Conservation (phyloP, 1,284 basidiomycete genomes). For the Waitea zeae region DNA sequence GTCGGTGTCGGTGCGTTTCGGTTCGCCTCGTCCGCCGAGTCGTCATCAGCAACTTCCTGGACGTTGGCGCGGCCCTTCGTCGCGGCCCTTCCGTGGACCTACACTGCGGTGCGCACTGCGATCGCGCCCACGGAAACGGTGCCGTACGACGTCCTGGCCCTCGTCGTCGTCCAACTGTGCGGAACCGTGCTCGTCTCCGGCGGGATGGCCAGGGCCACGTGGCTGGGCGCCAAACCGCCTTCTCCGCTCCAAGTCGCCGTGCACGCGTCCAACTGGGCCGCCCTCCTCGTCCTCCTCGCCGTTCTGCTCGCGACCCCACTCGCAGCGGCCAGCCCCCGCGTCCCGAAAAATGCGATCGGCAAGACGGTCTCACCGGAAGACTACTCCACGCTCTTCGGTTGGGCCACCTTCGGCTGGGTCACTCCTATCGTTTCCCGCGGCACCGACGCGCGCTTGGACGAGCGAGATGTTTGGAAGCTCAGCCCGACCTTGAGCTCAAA, state of each 20-base stretch:
- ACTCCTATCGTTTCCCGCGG: slow-evolving; percentile 47
- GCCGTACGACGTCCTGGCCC: slow-evolving; percentile 32
- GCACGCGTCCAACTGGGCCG: slow-evolving; percentile 21
- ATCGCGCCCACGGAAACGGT: slow-evolving; percentile 23
- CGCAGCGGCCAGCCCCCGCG: slow-evolving; percentile 30
- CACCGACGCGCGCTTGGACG: slow-evolving; percentile 40
- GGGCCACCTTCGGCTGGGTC: slow-evolving; percentile 74
- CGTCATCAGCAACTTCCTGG: too few relatives aligned
- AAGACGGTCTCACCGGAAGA: slow-evolving; percentile 52
- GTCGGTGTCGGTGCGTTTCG: slow-evolving; percentile 25
- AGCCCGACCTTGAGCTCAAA: slow-evolving; percentile 53
- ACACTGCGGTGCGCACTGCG: slow-evolving; percentile 27
- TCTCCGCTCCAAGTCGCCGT: too few relatives aligned
- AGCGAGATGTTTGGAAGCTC: slow-evolving; percentile 54
- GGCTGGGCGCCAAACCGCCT: too few relatives aligned
- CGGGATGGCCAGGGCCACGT: too few relatives aligned
- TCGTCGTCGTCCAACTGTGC: slow-evolving; percentile 28
- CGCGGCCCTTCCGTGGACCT: slow-evolving; percentile 35
- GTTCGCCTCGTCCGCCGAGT: slow-evolving; percentile 7
- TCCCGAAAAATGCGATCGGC: slow-evolving; percentile 28
- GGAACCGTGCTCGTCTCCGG: slow-evolving; percentile 25
- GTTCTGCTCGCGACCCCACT: slow-evolving; percentile 32
- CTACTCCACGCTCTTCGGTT: slow-evolving; percentile 55
- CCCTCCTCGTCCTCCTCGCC: slow-evolving; percentile 15
- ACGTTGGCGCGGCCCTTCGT: too few relatives aligned